Evolutionary conservation across 345 rosid genomes (phyloP), one percentile per base, ranked within the genome.

Genomic region (Alliaria petiolata): DNA sequence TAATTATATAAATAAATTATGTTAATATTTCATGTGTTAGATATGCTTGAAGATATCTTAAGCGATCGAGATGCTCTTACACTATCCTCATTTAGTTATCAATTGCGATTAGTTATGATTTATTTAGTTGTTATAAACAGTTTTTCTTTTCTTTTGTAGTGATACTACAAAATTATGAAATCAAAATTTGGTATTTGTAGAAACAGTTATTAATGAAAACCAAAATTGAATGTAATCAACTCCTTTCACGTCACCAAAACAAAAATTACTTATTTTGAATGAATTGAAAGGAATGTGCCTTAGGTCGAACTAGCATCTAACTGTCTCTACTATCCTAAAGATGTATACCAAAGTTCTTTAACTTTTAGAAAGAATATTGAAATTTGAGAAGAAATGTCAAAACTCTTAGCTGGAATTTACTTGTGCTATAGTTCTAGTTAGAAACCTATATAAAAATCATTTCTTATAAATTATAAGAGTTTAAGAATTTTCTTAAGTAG

Each of bases 321-420:
- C 11, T 11, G 2, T 20, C 13, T 49, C 54, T 3, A 22, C 54
- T 31, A 3, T 7, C 20, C 20, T 53, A 53, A 30, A 30, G 14
- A 49, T 28, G 8, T 30, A 30, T 53, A 11, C 19, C 59, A 53
- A 53, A 53, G 38, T 53, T 53, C 39, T 14, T 30, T 22, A 4
- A 8, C 38, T 60, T 26, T 60, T 57, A 35, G 4, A 25, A 15
- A 10, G 7, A 38, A 40, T 26, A 60, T 15, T 26, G 35, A 42
- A 60, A 60, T 38, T 60, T 40, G 22, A 26, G 36, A 40, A 39
- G 5, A 57, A 57, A 19, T 20, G 44, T 20, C 47, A 59, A 59
- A 59, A 60, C 49, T n/a, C 59, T 8, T 25, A 40, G 65, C 65
- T 60, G 65, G 50, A 60, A 19, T 50, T 38, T n/a, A 12, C 43